Conservation (phyloP, 768 basidiomycete genomes). For the Butyriboletus loyo region DNA sequence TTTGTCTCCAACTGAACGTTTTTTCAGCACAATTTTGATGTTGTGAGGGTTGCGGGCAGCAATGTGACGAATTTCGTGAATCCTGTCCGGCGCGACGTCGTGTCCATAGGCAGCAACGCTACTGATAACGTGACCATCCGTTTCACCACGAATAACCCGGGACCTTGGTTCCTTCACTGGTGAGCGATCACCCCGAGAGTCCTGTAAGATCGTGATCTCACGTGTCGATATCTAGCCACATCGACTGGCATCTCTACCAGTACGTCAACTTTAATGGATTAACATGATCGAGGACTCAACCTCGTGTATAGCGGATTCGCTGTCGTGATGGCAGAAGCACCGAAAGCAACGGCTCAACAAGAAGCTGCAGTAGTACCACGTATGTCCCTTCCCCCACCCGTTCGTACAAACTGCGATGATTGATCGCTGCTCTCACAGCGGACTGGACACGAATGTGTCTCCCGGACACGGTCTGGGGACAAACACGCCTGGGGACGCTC, state of each 20-base stretch:
- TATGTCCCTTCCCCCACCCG: not conserved
- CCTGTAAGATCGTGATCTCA: not conserved
- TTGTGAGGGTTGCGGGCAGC: constrained; percentile 33
- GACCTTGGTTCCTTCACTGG: constrained; percentile 56
- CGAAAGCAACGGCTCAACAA: constrained; percentile 2
- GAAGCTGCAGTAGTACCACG: constrained; percentile 18
- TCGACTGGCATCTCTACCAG: constrained; percentile 31
- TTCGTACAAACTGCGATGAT: not conserved
- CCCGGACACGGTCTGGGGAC: not conserved
- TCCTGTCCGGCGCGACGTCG: constrained; percentile 36
- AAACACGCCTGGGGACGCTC: not conserved
- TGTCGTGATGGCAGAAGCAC: constrained; percentile 29
- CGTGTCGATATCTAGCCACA: constrained; percentile 15
- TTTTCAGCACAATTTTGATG: constrained; percentile 36
- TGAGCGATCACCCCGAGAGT: constrained; percentile 4
- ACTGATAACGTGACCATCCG: constrained; percentile 51
- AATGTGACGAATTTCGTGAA: constrained; percentile 34
- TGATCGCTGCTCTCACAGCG: constrained; percentile 5
- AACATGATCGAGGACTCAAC: not conserved
- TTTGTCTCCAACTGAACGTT: not conserved
- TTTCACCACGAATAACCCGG: constrained; percentile 64
- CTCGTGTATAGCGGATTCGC: constrained; percentile 23
- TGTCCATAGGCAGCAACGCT: constrained; percentile 25
- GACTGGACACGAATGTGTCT: constrained; percentile 22
- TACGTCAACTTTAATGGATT: constrained; percentile 6